A percentile compares a stretch with the other conserved stretches of the same genome.
phyloP scores from a whole-genome alignment of 2,329 filamentous ascomycete genomes.

The Ophiostoma piceae region DNA sequence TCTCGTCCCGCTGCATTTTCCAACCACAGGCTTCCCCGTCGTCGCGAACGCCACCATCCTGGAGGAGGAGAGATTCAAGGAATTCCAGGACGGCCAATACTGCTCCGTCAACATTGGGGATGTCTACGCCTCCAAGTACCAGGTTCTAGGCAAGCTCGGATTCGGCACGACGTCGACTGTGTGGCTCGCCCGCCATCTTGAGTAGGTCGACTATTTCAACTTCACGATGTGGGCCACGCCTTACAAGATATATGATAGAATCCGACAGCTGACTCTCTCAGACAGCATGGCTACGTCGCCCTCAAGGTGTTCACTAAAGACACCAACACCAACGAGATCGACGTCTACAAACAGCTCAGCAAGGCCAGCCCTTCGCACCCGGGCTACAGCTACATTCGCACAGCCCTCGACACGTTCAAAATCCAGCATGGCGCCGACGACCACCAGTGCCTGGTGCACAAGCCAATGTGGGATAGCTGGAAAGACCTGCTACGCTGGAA shows the following conservation, averaged over 20 bases:
- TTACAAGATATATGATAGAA: neutral
- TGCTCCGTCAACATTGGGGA: neutral
- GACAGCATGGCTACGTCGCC: neutral
- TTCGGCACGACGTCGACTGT: neutral
- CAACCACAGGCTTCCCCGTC: neutral
- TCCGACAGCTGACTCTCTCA: neutral
- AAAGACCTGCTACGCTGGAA: neutral
- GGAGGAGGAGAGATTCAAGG: neutral
- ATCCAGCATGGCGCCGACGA: neutral
- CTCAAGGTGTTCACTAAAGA: neutral
- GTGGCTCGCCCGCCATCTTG: conserved; percentile 1
- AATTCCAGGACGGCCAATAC: neutral
- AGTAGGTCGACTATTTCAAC: neutral
- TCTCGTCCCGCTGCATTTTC: neutral
- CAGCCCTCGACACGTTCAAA: neutral
- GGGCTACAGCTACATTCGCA: neutral
- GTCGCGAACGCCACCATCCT: neutral
- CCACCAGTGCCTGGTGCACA: neutral
- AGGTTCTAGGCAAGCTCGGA: neutral
- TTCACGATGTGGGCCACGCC: too few species aligned
- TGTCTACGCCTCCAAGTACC: neutral
- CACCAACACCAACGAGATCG: neutral
- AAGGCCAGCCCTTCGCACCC: neutral
- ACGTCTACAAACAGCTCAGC: neutral
- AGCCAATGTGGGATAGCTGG: conserved; percentile 7